Base-by-base conservation (phyloP, 345 rosid species). In the Arabis alpina region DNA sequence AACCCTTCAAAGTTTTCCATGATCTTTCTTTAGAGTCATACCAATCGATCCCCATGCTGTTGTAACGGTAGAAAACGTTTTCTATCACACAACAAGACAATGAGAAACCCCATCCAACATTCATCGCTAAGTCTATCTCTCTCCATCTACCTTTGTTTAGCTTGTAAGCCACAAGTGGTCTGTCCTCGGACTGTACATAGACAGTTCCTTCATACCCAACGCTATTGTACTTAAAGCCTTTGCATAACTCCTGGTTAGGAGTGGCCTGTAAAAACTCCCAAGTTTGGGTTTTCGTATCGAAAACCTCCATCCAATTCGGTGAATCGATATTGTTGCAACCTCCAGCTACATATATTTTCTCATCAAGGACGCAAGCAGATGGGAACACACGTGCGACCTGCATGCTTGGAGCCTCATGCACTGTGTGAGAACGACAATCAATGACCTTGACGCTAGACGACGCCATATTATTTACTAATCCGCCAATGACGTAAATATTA, bases 251-350 rank as follows among this genome's bases (percentile, higher is more conserved):
- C 34, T 64, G 36, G 23, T 54, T 47, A 47, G 59, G 41, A 37
- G n/a, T 13, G 1, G 14, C 16, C 4, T 30, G 34, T 30, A 28
- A 32, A 7, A 28, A 53, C 61, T 55, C 56, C 68, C 97, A 91
- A 10, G 58, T 24, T 44, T 68, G 62, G 5, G 64, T 64, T 40
- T 55, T 63, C 1, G 84, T 80, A 55, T 88, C 89, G 8, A 77
- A 83, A 23, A 80, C 91, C 79, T 88, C 95, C 4, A 90, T 89
- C 91, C 92, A 91, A 19, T 84, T 73, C 63, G 58, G 79, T 30
- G 82, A 70, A 11, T 84, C 85, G 84, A 24, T 73, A 13, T 47
- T 80, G 15, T 71, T 36, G 57, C 87, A 82, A 0, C 95, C 97
- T 0, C 95, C 95, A 19, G 85, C 77, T 14, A 91, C 89, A 39